Percentiles rank a stretch among this genome's conserved stretches.
These are phyloP conservation scores for Aspergillus costaricaensis DNA, from an alignment of 2,329 filamentous ascomycete species.

Conservation along the genomic window DNA sequence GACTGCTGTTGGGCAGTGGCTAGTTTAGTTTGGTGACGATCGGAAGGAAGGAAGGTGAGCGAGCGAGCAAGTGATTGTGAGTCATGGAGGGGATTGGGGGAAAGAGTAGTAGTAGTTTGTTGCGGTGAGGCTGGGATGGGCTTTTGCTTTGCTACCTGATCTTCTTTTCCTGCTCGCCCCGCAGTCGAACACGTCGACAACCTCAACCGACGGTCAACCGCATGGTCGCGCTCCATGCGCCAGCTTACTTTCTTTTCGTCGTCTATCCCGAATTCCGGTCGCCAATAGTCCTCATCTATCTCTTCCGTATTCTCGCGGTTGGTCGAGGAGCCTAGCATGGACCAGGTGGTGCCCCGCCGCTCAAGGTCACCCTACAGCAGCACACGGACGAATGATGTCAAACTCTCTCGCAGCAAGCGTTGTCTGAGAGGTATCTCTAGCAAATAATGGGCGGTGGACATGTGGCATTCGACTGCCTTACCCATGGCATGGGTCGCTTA, in stretches of 20 bases:
- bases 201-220: background rate
- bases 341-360: background rate
- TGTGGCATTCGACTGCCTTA: slow-evolving; percentile 10
- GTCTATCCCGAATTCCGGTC: background rate
- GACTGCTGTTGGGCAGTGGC: background rate
- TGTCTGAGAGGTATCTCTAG: background rate
- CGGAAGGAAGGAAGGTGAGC: background rate
- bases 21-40: background rate
- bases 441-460: slow-evolving; percentile 9
- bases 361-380: background rate
- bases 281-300: background rate
- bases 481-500: slow-evolving; percentile 9
- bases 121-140: slow-evolving; percentile 6
- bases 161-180: background rate
- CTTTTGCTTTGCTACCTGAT: slow-evolving; percentile 3
- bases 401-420: background rate
- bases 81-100: slow-evolving; percentile 3
- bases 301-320: background rate
- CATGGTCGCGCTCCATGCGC: background rate
- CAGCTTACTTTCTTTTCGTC: background rate
- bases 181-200: slow-evolving; percentile 8
- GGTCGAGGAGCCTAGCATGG: background rate
- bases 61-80: background rate
- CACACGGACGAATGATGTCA: background rate
- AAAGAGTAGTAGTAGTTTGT: background rate